Evolutionary conservation across 192 early-diverging fungal genomes (phyloP), one percentile per base, ranked within the genome.

Genomic region (Linnemannia schmuckeri): DNA sequence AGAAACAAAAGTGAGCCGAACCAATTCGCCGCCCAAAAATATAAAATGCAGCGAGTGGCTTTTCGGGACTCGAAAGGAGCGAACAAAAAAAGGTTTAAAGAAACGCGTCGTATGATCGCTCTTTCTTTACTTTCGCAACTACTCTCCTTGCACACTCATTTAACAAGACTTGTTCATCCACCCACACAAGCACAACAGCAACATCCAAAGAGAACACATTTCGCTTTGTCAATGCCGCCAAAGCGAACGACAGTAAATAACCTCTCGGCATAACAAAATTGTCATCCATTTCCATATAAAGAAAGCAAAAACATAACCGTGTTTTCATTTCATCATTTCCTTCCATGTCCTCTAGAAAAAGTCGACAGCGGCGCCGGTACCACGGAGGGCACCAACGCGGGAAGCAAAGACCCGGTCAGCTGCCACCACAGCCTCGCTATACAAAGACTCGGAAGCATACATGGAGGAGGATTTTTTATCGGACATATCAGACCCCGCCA

Each of bases 391-490:
- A 12, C 85, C 85, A 7, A 41, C 71, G 30, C 49, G 84, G 7
- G 41, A 57, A 30, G 84, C 84, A 66, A 86, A 86, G 40, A 77
- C 79, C 30, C 84, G 84, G 41, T 80, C 84, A 2, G 74, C 75
- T 24, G 84, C 75, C 24, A 86, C 70, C 13, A 86, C 84, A 18
- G 75, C 84, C 15, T 86, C 79, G 12, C 80, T 86, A 75, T 86
- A 86, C 71, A 86, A 86, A 49, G 71, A 86, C 15, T 49, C 84
- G 22, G 78, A 70, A 20, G 71, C 69, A 18, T 86, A 80, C 70
- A 10, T 68, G 18, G 68, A 79, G 8, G 57, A 17, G 4, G 30
- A 13, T 6, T 20, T 52, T 12, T 63, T 41, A 30, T 61, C 80
- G 0, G 78, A 79, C 10, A 33, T 74, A 1, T 86, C 84, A 24